A percentile compares a stretch with the other conserved stretches of the same genome.
Conservation (phyloP, 345 rosid genomes). For the Balakata baccata region DNA sequence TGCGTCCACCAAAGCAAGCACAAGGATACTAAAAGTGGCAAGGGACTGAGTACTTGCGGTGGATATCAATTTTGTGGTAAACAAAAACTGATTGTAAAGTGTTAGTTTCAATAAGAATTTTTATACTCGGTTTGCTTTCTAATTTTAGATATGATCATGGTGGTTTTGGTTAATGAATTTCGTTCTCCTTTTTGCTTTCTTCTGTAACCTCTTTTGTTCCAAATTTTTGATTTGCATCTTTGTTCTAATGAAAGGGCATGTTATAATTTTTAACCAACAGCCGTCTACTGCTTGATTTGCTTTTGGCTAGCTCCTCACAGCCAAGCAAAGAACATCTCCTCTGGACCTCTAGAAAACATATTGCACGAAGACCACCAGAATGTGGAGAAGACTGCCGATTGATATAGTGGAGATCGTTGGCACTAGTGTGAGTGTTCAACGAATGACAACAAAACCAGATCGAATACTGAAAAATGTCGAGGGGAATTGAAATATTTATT, state of each 20-base stretch:
- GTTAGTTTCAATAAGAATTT: slow-evolving; percentile 56
- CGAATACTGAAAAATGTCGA: no score
- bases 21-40: slow-evolving; percentile 28
- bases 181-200: slow-evolving; percentile 15
- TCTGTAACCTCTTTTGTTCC: slow-evolving; percentile 3
- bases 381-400: no score
- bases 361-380: no score
- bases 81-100: slow-evolving; percentile 69
- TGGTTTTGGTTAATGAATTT: slow-evolving; percentile 33
- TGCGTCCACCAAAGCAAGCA: slow-evolving; percentile 37
- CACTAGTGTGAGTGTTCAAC: no score
- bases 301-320: no score
- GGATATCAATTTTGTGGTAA: slow-evolving; percentile 72
- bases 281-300: no score
- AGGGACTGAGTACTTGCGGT: slow-evolving; percentile 32
- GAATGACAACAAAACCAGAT: no score
- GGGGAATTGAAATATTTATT: no score
- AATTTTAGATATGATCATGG: slow-evolving; percentile 40
- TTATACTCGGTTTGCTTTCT: slow-evolving; percentile 38
- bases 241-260: background rate
- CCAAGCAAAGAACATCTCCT: no score
- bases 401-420: no score
- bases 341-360: no score
- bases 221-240: slow-evolving; percentile 10
- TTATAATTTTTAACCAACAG: background rate